Percentiles rank a stretch among this genome's conserved stretches.
These are phyloP conservation scores for Strombidium stylifer DNA, from an alignment of 73 alveolate species.

Conservation along the genomic window DNA sequence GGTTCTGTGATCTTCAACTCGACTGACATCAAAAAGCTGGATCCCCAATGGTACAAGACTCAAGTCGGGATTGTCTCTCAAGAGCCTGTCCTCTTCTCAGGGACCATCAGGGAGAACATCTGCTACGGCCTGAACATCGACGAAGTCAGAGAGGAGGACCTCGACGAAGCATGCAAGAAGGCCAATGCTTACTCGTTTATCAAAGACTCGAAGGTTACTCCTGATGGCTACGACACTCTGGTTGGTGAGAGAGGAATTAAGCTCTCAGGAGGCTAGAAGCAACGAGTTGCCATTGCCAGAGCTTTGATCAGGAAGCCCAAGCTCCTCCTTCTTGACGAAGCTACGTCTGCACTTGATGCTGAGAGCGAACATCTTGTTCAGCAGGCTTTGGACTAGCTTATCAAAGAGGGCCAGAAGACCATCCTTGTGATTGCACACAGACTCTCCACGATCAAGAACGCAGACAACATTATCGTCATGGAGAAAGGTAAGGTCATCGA, in stretches of 20 bases:
- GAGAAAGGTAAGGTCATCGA: conserved; percentile 70
- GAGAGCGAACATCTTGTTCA: too few relatives aligned
- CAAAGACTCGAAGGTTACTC: conserved; percentile 65
- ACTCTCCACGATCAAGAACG: conserved; percentile 75
- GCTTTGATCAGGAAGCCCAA: conserved; percentile 57
- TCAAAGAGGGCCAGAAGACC: conserved; percentile 46
- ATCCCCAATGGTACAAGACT: conserved; percentile 53
- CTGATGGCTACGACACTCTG: conserved; percentile 67
- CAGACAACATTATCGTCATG: conserved; percentile 87
- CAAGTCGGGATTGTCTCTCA: conserved; percentile 44
- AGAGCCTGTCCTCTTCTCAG: conserved; percentile 58
- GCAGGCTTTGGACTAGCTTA: too few relatives aligned
- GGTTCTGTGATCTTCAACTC: conserved; percentile 59
- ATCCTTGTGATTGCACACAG: conserved; percentile 75
- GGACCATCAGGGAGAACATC: conserved; percentile 54
- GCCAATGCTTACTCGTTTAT: conserved; percentile 61
- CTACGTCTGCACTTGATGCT: too few relatives aligned
- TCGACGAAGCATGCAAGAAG: conserved; percentile 37
- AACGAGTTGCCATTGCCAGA: conserved; percentile 55
- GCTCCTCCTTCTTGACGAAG: conserved; percentile 53
- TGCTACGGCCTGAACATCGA: conserved; percentile 32
- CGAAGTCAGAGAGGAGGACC: conserved; percentile 23
- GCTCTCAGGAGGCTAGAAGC: conserved; percentile 70
- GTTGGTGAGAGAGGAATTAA: conserved; percentile 84
- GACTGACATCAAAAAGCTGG: conserved; percentile 39